These are phyloP conservation scores for Backusella liffmaniae DNA, from an alignment of 192 early-diverging fungal species.

Conservation along the genomic window DNA sequence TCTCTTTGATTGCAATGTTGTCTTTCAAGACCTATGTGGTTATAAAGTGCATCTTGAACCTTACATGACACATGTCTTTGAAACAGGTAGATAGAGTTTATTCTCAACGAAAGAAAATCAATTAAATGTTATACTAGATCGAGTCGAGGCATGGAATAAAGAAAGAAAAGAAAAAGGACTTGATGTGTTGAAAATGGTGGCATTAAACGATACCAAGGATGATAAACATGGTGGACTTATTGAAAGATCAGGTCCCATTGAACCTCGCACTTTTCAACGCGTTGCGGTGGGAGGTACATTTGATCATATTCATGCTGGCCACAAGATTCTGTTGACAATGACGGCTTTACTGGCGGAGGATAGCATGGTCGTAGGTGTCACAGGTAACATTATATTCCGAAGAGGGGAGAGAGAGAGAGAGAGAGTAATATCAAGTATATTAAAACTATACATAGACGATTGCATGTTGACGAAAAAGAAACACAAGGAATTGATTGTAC, in stretches of 20 bases:
- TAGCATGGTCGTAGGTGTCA: conserved; percentile 69
- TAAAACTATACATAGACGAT: conserved; percentile 39
- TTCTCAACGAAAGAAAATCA: neutral
- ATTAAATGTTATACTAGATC: neutral
- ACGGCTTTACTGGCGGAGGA: conserved; percentile 67
- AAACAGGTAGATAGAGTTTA: conserved; percentile 2
- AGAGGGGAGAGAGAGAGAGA: too few species aligned
- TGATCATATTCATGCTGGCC: conserved; percentile 94
- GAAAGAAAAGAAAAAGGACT: neutral
- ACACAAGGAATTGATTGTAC: conserved; percentile 63
- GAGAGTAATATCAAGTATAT: neutral
- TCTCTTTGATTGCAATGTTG: conserved; percentile 53
- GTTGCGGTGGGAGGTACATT: conserved; percentile 93
- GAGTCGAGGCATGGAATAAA: neutral
- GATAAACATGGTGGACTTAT: neutral
- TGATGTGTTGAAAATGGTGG: neutral
- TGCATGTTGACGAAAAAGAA: conserved; percentile 71
- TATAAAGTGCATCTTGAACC: conserved; percentile 48
- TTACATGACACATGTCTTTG: neutral
- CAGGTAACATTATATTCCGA: conserved; percentile 48
- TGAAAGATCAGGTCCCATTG: neutral
- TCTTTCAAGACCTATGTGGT: conserved; percentile 61
- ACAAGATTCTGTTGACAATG: conserved; percentile 90
- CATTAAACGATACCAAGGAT: neutral
- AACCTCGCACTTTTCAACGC: conserved; percentile 29